phyloP scores from a whole-genome alignment of 2,329 filamentous ascomycete genomes.

The Sporothrix variecibatus region DNA sequence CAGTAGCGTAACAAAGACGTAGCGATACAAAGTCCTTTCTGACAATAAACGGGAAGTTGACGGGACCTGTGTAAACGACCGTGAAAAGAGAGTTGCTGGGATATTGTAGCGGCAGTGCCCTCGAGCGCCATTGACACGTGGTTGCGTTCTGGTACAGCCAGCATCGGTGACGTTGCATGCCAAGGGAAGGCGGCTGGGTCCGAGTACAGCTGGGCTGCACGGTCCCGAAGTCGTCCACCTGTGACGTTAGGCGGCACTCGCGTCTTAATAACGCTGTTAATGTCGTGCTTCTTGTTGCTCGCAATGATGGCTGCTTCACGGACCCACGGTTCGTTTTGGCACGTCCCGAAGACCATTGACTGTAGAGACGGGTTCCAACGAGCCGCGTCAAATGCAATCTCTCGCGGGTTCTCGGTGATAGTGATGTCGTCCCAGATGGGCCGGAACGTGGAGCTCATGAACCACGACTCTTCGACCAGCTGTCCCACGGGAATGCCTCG shows the following conservation, averaged over 20 bases:
- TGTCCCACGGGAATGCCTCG: not conserved
- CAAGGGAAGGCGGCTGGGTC: not conserved
- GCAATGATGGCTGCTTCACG: not conserved
- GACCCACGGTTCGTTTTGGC: slow-evolving; percentile 17
- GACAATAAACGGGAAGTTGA: too few species aligned
- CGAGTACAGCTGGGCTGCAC: slow-evolving; percentile 1
- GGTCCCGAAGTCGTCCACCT: not conserved
- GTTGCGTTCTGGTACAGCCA: not conserved
- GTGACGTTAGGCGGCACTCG: not conserved
- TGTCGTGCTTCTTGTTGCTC: not conserved
- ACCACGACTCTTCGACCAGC: slow-evolving; percentile 9
- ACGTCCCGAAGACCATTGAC: slow-evolving; percentile 14
- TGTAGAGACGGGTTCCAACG: slow-evolving; percentile 15
- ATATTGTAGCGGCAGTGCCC: slow-evolving; percentile 20
- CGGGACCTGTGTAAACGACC: not conserved
- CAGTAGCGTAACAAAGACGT: slow-evolving; percentile 7
- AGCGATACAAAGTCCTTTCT: slow-evolving; percentile 9
- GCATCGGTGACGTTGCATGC: not conserved
- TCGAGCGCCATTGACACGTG: slow-evolving; percentile 16
- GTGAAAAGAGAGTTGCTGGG: slow-evolving; percentile 7
- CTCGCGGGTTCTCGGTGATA: slow-evolving; percentile 13
- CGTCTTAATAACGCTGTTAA: not conserved
- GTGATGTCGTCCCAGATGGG: slow-evolving; percentile 24
- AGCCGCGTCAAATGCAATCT: not conserved
- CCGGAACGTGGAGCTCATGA: not conserved